Percentiles rank a stretch among this genome's conserved stretches.
Conservation (phyloP, 805 yeast genomes). For the Saccharomycopsis capsularis region DNA sequence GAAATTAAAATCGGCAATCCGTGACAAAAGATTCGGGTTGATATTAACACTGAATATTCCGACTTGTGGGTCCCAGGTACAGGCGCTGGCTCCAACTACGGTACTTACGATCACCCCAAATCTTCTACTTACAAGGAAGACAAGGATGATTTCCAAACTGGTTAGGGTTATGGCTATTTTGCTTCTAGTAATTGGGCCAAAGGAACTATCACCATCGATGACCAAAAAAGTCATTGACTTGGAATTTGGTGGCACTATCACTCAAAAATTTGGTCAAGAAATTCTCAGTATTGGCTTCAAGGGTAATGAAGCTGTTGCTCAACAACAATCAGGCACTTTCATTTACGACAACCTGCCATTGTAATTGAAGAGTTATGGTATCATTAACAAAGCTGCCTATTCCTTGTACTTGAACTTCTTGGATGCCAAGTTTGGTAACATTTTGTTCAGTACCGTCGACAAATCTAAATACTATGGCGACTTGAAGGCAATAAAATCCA, state of each 20-base stretch:
- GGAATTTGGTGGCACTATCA: conserved; percentile 17
- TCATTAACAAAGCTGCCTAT: conserved; percentile 36
- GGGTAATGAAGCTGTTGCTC: conserved; percentile 36
- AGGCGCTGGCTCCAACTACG: conserved; percentile 22
- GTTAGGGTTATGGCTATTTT: conserved; percentile 43
- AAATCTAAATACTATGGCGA: conserved; percentile 40
- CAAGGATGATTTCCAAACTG: conserved; percentile 31
- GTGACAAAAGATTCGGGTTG: conserved; percentile 34
- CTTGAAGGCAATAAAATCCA: conserved; percentile 33
- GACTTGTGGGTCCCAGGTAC: conserved; percentile 40
- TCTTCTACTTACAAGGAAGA: conserved; percentile 32
- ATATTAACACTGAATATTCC: conserved; percentile 45
- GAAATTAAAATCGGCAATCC: conserved; percentile 42
- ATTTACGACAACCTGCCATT: conserved; percentile 27
- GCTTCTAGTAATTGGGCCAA: conserved; percentile 43
- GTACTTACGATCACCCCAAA: conserved; percentile 31
- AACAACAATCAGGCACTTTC: conserved; percentile 23
- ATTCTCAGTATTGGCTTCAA: conserved; percentile 17
- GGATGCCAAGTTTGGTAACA: conserved; percentile 27
- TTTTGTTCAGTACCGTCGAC: conserved; percentile 53
- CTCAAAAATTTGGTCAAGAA: conserved; percentile 16
- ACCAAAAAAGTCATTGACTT: conserved; percentile 11
- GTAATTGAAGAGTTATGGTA: conserved; percentile 33
- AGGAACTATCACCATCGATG: conserved; percentile 21
- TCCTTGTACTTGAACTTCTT: conserved; percentile 38